Conservation (phyloP, 2,329 filamentous ascomycete genomes). For the Colletotrichum gigasporum region DNA sequence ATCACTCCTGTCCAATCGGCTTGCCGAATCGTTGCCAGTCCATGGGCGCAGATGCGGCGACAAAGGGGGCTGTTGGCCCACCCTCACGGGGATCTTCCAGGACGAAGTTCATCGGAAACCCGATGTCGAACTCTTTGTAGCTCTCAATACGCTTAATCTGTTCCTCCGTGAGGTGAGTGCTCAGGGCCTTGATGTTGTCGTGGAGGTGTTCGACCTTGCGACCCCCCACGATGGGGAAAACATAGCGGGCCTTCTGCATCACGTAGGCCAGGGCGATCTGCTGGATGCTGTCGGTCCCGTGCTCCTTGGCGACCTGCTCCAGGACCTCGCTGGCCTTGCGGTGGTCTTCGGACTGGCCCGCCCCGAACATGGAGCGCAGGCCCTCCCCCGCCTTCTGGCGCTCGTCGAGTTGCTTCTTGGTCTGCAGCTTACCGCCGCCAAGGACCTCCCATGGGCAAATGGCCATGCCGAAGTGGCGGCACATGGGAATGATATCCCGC, state of each 20-base stretch:
- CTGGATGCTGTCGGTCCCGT: conserved; percentile 65
- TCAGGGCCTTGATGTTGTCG: conserved; percentile 65
- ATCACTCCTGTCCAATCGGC: conserved; percentile 17
- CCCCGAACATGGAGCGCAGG: conserved; percentile 40
- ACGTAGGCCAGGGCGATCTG: conserved; percentile 66
- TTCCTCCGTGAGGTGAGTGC: conserved; percentile 56
- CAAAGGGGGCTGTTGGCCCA: conserved; percentile 4
- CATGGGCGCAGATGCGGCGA: conserved; percentile 24
- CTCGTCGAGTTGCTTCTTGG: conserved; percentile 44
- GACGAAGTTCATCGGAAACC: conserved; percentile 61
- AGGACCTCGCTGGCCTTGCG: conserved; percentile 64
- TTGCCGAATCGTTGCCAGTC: conserved; percentile 22
- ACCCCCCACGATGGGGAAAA: conserved; percentile 63
- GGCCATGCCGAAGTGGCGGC: conserved; percentile 55
- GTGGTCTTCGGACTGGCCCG: conserved; percentile 57
- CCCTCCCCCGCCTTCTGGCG: conserved; percentile 48
- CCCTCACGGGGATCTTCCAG: conserved; percentile 37
- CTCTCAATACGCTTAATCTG: conserved; percentile 65
- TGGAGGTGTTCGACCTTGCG: conserved; percentile 61
- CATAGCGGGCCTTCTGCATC: conserved; percentile 59
- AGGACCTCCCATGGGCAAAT: conserved; percentile 69
- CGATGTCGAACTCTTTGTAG: conserved; percentile 61
- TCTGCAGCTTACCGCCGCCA: conserved; percentile 61
- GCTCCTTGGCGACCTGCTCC: conserved; percentile 65
- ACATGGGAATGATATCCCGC: conserved; percentile 54